Evolutionary conservation across 78 protist species (phyloP).

Genomic region (Thecamonas trahens): DNA sequence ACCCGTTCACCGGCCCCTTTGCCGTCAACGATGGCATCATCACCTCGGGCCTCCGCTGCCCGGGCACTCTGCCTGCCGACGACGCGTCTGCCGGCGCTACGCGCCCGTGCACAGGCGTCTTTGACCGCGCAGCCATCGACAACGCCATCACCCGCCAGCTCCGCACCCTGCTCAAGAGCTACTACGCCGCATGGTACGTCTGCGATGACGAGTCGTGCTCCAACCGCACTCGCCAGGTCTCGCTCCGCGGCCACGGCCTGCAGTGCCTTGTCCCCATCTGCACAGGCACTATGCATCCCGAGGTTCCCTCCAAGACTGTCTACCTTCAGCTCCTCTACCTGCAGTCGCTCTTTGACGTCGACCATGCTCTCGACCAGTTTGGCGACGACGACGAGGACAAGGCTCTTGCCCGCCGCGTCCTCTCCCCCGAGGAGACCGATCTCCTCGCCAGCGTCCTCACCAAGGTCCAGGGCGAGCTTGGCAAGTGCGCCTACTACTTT

Average conservation of each 20-base stretch:
- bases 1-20: neutral
- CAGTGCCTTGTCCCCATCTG: neutral
- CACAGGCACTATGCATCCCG: neutral
- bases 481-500: too few species aligned
- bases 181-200: neutral
- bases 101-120: neutral
- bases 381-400: too few species aligned
- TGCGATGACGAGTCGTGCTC: neutral
- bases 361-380: neutral
- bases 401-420: too few species aligned
- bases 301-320: neutral
- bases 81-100: neutral
- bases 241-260: neutral
- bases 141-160: too few species aligned
- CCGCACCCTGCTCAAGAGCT: neutral
- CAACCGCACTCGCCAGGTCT: neutral
- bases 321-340: conserved; percentile 16
- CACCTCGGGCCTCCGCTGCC: neutral
- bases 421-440: too few species aligned
- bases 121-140: neutral
- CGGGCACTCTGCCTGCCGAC: neutral
- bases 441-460: too few species aligned
- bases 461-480: too few species aligned
- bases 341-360: neutral
- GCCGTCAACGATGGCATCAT: neutral